Conservation (phyloP, 2,329 filamentous ascomycete species). For the Orbilia oligospora region DNA sequence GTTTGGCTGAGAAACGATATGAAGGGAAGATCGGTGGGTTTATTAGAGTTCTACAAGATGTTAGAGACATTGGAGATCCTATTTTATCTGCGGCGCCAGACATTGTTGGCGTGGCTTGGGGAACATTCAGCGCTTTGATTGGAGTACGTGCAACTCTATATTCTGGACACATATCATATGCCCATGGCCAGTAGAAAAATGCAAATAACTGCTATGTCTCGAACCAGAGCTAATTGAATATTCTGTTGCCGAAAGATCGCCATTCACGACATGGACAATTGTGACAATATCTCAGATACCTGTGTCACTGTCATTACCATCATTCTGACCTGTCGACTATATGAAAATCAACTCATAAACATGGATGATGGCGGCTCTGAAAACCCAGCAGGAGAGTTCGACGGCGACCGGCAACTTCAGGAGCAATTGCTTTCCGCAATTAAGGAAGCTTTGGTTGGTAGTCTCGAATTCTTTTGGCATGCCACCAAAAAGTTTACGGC, state of each 20-base stretch:
- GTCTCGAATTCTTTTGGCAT: slow-evolving; percentile 50
- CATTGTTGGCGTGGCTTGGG: slow-evolving; percentile 41
- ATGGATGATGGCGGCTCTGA: neutral
- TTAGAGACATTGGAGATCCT: slow-evolving; percentile 44
- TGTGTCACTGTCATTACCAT: slow-evolving; percentile 44
- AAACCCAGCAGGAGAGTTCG: neutral
- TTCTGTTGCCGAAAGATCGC: neutral
- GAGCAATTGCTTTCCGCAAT: slow-evolving; percentile 26
- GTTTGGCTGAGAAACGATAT: slow-evolving; percentile 34
- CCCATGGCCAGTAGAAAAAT: neutral
- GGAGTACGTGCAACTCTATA: slow-evolving; percentile 16
- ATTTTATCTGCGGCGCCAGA: slow-evolving; percentile 38
- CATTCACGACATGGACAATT: slow-evolving; percentile 49
- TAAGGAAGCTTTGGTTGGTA: slow-evolving; percentile 31
- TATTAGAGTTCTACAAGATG: slow-evolving; percentile 15
- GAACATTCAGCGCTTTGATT: slow-evolving; percentile 36
- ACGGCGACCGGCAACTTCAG: slow-evolving; percentile 22
- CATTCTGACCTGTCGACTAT: slow-evolving; percentile 40
- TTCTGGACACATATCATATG: too few species aligned
- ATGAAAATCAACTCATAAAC: slow-evolving; percentile 34
- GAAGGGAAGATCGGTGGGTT: slow-evolving; percentile 35
- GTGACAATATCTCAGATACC: slow-evolving; percentile 40
- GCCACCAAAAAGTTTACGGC: slow-evolving; percentile 31
- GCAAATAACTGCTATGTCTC: neutral
- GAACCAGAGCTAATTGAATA: neutral